Evolutionary conservation across 2,329 filamentous ascomycete species (phyloP).

Genomic region (Penicillium olsonii): DNA sequence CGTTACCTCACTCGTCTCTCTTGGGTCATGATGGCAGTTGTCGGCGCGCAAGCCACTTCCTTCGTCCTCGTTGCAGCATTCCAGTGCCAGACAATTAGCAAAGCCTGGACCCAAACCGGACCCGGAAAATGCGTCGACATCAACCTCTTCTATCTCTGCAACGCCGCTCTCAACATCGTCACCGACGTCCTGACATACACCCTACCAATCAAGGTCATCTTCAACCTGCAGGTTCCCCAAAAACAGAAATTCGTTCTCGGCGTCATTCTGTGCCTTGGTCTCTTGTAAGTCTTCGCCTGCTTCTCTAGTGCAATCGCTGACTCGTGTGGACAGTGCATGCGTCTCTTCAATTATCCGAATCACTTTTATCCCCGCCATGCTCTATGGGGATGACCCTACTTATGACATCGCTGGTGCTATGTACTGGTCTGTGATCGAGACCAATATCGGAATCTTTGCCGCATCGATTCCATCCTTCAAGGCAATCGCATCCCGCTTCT

Average conservation of each 20-base stretch:
- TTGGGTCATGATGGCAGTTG: constrained; percentile 43
- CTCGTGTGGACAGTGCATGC: constrained; percentile 39
- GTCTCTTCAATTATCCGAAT: constrained; percentile 51
- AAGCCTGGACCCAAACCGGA: constrained; percentile 41
- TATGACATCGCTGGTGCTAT: constrained; percentile 45
- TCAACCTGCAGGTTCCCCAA: constrained; percentile 48
- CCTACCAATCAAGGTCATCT: constrained; percentile 53
- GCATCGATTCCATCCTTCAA: constrained; percentile 47
- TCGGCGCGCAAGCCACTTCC: constrained; percentile 42
- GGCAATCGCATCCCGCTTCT: constrained; percentile 42
- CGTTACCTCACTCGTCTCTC: constrained; percentile 37
- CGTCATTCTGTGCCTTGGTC: constrained; percentile 53
- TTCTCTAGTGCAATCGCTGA: not conserved
- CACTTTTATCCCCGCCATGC: constrained; percentile 48
- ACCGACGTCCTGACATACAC: constrained; percentile 60
- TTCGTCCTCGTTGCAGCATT: constrained; percentile 48
- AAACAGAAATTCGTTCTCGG: constrained; percentile 51
- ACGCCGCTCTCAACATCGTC: constrained; percentile 61
- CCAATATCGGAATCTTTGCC: constrained; percentile 46
- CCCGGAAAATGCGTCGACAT: constrained; percentile 50
- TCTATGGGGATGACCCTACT: constrained; percentile 37
- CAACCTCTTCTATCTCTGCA: constrained; percentile 53
- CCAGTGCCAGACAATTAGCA: constrained; percentile 45
- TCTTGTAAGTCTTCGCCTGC: constrained; percentile 39
- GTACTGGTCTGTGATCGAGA: constrained; percentile 49